phyloP scores from a whole-genome alignment of 345 rosid genomes.

The Linum tenue region DNA sequence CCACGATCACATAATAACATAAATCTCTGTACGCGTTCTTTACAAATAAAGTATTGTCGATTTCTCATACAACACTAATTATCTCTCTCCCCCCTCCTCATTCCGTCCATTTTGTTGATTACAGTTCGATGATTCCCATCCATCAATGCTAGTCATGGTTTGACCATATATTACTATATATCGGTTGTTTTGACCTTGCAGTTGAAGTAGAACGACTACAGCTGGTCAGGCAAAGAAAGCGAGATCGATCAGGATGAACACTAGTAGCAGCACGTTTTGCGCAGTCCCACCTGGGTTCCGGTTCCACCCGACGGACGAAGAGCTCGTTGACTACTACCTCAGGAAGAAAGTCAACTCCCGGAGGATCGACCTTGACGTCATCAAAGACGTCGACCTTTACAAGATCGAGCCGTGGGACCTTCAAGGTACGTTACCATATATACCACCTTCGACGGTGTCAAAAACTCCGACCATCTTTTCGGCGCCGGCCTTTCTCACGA shows the following conservation, averaged over 20 bases:
- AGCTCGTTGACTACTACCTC: slow-evolving; percentile 30
- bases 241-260: slow-evolving; percentile 1
- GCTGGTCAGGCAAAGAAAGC: too few species aligned
- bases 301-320: slow-evolving; percentile 34
- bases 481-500: too few species aligned
- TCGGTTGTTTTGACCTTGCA: slow-evolving; percentile 13
- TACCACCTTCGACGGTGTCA: too few species aligned
- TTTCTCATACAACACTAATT: too few species aligned
- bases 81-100: too few species aligned
- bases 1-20: too few species aligned
- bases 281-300: slow-evolving; percentile 33
- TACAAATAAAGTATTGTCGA: too few species aligned
- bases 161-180: not conserved
- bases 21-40: too few species aligned
- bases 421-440: too few species aligned
- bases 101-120: too few species aligned
- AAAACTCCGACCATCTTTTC: too few species aligned
- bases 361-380: slow-evolving; percentile 30
- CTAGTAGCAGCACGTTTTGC: slow-evolving; percentile 9
- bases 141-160: not conserved
- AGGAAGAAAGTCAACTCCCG: slow-evolving; percentile 22
- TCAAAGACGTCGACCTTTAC: slow-evolving; percentile 30
- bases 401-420: slow-evolving; percentile 36
- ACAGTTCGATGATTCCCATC: too few species aligned
- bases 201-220: slow-evolving; percentile 6